Evolutionary conservation across 192 early-diverging fungal species (phyloP), one percentile per base, ranked within the genome.

Genomic region (Backusella parvicylindrica): DNA sequence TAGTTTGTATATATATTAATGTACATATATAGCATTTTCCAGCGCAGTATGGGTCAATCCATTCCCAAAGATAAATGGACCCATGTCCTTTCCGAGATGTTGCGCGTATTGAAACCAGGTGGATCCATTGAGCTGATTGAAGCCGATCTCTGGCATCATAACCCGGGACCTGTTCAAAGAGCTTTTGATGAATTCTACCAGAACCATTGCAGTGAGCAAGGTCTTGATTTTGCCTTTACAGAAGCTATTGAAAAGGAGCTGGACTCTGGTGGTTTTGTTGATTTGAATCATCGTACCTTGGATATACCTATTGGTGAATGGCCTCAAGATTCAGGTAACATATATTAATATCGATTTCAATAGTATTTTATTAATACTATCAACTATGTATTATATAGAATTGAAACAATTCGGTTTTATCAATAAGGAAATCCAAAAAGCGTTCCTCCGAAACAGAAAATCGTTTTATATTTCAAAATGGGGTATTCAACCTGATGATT

Each of bases 331-430:
- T 38, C 73, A n/a, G 76, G 73, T 75, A 79, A 73, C 3, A 13
- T 23, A 6, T 38, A 26, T 18, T 76, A 13, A 50, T 28, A 32
- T 37, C 13, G 7, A 26, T 26, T 18, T 7, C n/a, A 9, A 64
- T 64, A n/a, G 12, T 28, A 41, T 23, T 37, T 43, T n/a, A 13
- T 74, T 26, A n/a, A n/a, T 18, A 66, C 36, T n/a, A 5, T n/a
- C 16, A 0, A 36, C 37, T 56, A n/a, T 67, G 37, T 53, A 38
- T 56, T 12, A 23, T 32, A 15, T 72, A 79, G 81, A 82, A 70
- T 60, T 79, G 5, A 82, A 79, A n/a, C 77, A 82, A 40, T 82
- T 79, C 71, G 81, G 81, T 26, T 82, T 82, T 30, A 82, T 82
- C 37, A 78, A 82, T 37, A 75, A 78, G 47, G 81, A 82, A 71